Percentiles rank a stretch among this genome's conserved stretches.
Conservation (phyloP, 2,329 filamentous ascomycete genomes). For the Calycina marina region DNA sequence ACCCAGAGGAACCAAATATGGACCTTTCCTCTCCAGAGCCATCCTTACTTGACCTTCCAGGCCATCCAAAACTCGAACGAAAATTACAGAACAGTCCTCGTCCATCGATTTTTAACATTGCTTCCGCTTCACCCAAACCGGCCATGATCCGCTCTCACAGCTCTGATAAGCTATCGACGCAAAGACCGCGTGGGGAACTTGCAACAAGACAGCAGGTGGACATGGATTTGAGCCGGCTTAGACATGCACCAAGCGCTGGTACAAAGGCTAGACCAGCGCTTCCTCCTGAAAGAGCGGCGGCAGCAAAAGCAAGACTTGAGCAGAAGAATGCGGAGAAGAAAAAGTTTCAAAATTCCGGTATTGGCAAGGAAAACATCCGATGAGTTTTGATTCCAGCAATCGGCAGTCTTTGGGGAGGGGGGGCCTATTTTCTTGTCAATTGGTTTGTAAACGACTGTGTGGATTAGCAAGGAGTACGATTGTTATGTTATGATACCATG, state of each 20-base stretch:
- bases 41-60: slow-evolving; percentile 6
- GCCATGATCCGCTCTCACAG: slow-evolving; percentile 9
- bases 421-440: neutral
- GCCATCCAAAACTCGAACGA: slow-evolving; percentile 8
- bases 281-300: slow-evolving; percentile 22
- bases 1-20: slow-evolving; percentile 8
- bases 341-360: slow-evolving; percentile 7
- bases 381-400: neutral
- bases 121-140: slow-evolving; percentile 18
- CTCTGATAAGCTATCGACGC: slow-evolving; percentile 6
- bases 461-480: too few species aligned
- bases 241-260: slow-evolving; percentile 7
- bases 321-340: slow-evolving; percentile 20
- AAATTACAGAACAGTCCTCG: slow-evolving; percentile 12
- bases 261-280: slow-evolving; percentile 13
- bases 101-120: slow-evolving; percentile 18
- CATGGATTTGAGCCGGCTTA: slow-evolving; percentile 10
- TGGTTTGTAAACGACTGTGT: too few species aligned
- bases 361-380: slow-evolving; percentile 16
- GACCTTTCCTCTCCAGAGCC: slow-evolving; percentile 11
- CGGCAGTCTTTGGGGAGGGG: too few species aligned
- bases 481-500: too few species aligned
- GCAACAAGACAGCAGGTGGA: slow-evolving; percentile 2
- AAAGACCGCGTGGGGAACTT: slow-evolving; percentile 9
- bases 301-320: slow-evolving; percentile 22